Base-by-base conservation (phyloP, 768 basidiomycete species). In the Lentinula sp. region DNA sequence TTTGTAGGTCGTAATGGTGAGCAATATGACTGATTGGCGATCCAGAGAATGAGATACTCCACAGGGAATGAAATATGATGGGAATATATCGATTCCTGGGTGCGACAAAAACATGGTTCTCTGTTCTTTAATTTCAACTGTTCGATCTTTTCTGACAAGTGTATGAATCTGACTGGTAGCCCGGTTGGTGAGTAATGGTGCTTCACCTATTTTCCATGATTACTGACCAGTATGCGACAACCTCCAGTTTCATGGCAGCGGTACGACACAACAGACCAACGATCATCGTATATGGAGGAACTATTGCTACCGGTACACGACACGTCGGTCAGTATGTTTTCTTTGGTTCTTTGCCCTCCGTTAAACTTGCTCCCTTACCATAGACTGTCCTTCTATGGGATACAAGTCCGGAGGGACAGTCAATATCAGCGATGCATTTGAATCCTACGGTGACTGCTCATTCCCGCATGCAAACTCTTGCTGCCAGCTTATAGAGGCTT, bases 91-190 rank as follows among this genome's bases (percentile, higher is more conserved):
- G 5, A 80, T 93, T 57, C 93, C 93, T 16, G 91, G 92, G 60
- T 94, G 92, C 65, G 92, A 94, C 73, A 94, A 94, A 76, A 94
- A 94, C 69, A 93, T 94, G 93, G 50, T 53, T n/a, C 16, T 37
- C 16, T 48, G 8, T 4, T 7, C 5, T 43, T 40, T 28, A 8
- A 15, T 39, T 4, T 31, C 37, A 13, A 43, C 2, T 35, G 32
- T 3, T 11, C 1, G 7, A 39, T 39, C 37, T 32, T 8, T 34
- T 34, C 21, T 53, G 13, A 34, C 51, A n/a, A 53, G 51, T 21
- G 15, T 34, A 10, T 39, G 37, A 21, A 34, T 34, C 10, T 35
- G 21, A 21, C 10, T 35, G 21, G 32, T 53, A 53, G 51, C 51
- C 51, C 7, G 51, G 51, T n/a, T 53, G 51, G 51, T 35, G 42